phyloP scores from a whole-genome alignment of 176 grass and related monocot genomes.

The Zea mays region DNA sequence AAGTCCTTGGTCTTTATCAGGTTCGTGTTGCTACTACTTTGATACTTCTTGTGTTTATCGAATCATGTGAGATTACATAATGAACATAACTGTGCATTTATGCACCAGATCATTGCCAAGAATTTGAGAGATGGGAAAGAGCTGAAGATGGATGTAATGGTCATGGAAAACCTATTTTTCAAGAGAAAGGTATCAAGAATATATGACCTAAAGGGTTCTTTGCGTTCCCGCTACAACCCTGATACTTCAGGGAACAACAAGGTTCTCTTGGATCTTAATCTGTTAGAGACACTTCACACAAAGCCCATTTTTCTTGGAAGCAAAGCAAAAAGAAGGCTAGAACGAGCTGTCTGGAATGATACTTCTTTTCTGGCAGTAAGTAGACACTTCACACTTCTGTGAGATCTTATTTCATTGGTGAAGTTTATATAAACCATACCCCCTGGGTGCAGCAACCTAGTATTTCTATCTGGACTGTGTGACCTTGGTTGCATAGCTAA shows the following conservation, averaged over 20 bases:
- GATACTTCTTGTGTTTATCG: constrained; percentile 20
- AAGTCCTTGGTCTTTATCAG: constrained; percentile 97
- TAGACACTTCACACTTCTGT: background rate
- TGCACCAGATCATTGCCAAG: constrained; percentile 66
- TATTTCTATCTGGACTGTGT: background rate
- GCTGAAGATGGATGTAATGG: constrained; percentile 90
- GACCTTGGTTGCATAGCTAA: background rate
- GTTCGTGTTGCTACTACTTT: constrained; percentile 45
- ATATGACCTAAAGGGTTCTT: constrained; percentile 95
- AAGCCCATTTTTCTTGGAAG: constrained; percentile 95
- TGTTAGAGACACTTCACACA: constrained; percentile 87
- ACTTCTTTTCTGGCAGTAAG: constrained; percentile 92
- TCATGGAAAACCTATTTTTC: constrained; percentile 98
- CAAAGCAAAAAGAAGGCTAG: constrained; percentile 82
- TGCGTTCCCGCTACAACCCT: constrained; percentile 88
- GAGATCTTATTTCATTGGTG: background rate
- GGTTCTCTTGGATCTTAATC: constrained; percentile 95
- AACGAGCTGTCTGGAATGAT: constrained; percentile 92
- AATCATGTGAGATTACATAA: constrained; percentile 18
- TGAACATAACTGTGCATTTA: constrained; percentile 18
- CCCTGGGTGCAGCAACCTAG: background rate
- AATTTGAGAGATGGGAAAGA: constrained; percentile 82
- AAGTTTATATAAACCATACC: background rate
- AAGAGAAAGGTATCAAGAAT: constrained; percentile 82
- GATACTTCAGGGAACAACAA: constrained; percentile 82